Conservation (phyloP, 495 filamentous ascomycete genomes). For the Neurospora sp. region DNA sequence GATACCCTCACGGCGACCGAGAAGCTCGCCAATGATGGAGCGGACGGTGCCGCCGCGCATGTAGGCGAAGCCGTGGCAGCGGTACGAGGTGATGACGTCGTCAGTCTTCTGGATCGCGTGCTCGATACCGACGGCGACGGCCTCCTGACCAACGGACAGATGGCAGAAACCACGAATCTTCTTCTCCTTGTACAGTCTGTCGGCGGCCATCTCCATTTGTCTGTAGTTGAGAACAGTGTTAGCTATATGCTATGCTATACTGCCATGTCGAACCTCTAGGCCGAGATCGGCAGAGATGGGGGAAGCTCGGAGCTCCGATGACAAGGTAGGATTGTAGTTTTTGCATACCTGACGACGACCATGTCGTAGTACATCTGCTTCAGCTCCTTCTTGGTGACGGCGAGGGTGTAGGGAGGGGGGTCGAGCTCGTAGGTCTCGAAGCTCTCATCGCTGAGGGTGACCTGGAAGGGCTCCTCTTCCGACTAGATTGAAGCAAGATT, state of each 20-base stretch:
- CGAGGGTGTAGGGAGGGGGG: slow-evolving; percentile 80
- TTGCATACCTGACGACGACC: slow-evolving; percentile 74
- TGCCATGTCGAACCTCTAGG: not conserved
- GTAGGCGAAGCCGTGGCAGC: slow-evolving; percentile 94
- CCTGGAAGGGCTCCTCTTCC: slow-evolving; percentile 87
- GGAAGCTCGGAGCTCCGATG: not conserved
- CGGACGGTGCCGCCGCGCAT: slow-evolving; percentile 91
- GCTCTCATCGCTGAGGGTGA: slow-evolving; percentile 90
- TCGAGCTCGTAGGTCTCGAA: slow-evolving; percentile 99
- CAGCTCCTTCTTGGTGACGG: slow-evolving; percentile 91
- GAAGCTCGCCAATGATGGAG: slow-evolving; percentile 91
- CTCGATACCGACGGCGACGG: slow-evolving; percentile 93
- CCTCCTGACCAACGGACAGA: slow-evolving; percentile 94
- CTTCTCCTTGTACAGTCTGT: slow-evolving; percentile 98
- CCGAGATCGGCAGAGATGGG: not conserved
- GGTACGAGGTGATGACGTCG: slow-evolving; percentile 94
- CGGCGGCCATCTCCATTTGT: slow-evolving; percentile 99
- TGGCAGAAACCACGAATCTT: slow-evolving; percentile 99
- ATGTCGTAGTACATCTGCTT: slow-evolving; percentile 99
- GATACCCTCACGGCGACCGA: slow-evolving; percentile 91
- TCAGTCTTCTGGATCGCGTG: slow-evolving; percentile 85
- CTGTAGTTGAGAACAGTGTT: slow-evolving; percentile 31
- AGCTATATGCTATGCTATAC: not conserved
- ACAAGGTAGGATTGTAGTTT: not conserved
- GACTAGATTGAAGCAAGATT: slow-evolving; percentile 42